Conservation (phyloP, 1,284 basidiomycete genomes). For the Moesziomyces globuligerus region DNA sequence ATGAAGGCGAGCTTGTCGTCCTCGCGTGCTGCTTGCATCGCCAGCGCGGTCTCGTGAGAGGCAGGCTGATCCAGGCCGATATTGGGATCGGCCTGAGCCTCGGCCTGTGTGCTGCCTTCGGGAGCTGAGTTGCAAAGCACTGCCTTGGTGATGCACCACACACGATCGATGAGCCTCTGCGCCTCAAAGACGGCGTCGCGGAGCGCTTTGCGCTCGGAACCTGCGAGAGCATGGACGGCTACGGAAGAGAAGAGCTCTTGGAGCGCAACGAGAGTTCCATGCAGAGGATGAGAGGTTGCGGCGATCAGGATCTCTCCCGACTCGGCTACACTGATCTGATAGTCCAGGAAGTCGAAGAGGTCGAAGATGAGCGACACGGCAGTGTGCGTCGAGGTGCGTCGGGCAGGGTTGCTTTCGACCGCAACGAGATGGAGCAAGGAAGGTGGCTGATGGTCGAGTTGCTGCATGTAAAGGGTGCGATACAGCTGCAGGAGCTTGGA, state of each 20-base stretch:
- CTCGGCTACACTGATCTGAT: slow-evolving; percentile 47
- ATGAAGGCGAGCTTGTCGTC: slow-evolving; percentile 40
- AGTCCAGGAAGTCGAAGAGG: slow-evolving; percentile 56
- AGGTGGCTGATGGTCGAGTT: slow-evolving; percentile 31
- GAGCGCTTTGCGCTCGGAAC: slow-evolving; percentile 11
- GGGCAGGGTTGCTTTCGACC: background rate
- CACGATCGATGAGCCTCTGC: slow-evolving; percentile 50
- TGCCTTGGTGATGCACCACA: slow-evolving; percentile 63
- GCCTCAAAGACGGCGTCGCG: slow-evolving; percentile 52
- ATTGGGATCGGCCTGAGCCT: slow-evolving; percentile 23
- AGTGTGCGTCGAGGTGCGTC: slow-evolving; percentile 4
- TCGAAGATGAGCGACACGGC: slow-evolving; percentile 55
- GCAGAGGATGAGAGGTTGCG: slow-evolving; percentile 59
- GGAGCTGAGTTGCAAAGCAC: slow-evolving; percentile 66
- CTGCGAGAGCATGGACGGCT: slow-evolving; percentile 12
- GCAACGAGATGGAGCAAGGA: slow-evolving; percentile 27
- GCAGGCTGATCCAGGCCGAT: slow-evolving; percentile 43
- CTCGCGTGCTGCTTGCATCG: slow-evolving; percentile 45
- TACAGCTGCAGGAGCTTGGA: slow-evolving; percentile 55
- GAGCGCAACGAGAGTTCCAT: slow-evolving; percentile 66
- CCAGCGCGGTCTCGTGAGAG: slow-evolving; percentile 52
- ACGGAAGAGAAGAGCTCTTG: slow-evolving; percentile 60
- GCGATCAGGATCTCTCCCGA: slow-evolving; percentile 54
- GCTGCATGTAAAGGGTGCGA: slow-evolving; percentile 46
- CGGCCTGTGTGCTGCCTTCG: slow-evolving; percentile 42